Base-by-base conservation (phyloP, 2,329 filamentous ascomycete species). In the Botrytis aclada region DNA sequence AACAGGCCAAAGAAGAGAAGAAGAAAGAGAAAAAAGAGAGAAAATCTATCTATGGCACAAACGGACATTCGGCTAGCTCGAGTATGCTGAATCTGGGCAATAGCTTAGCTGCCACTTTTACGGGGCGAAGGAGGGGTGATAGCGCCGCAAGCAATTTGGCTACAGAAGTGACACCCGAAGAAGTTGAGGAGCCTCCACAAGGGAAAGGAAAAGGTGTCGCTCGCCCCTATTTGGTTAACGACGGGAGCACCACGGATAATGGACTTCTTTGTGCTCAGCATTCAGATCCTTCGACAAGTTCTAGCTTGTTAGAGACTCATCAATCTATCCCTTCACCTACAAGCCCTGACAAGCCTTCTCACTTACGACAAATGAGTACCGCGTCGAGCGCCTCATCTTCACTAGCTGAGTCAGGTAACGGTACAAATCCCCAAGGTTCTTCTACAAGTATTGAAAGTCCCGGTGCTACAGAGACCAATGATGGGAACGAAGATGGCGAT, bases 301-400 rank as follows among this genome's bases (percentile, higher is more conserved):
- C 75, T 43, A 73, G 72, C 63, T 71, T 76, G 18, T 70, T 75
- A 43, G 78, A 80, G 86, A 4, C 84, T 84, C 4, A 84, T 86
- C 74, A 74, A 77, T 82, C 85, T 9, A 83, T 85, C 6, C 79
- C 85, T 1, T 80, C 80, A 16, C 78, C 80, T 51, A 84, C 85
- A n/a, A 85, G 85, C 10, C 84, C 86, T 1, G 86, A 88, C 12
- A 88, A 88, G 58, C 88, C 89, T 7, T 93, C 92, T 2, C 91
- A 94, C 80, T 84, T 96, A 29, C 89, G 94, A 37, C 92, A 97
- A 77, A 90, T 96, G 82, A 97, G 94, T 75, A 97, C 92, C 77
- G 92, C 93, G 1, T 97, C 95, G 0, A 97, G 94, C 0, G 88
- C 92, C 0, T 90, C 90, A 14, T 97, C 94, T 0, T 97, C 93